Percentiles rank a stretch among this genome's conserved stretches.
Evolutionary conservation across 148 eudicot genomes (phyloP).

Genomic region (Rhododendron ovatum): DNA sequence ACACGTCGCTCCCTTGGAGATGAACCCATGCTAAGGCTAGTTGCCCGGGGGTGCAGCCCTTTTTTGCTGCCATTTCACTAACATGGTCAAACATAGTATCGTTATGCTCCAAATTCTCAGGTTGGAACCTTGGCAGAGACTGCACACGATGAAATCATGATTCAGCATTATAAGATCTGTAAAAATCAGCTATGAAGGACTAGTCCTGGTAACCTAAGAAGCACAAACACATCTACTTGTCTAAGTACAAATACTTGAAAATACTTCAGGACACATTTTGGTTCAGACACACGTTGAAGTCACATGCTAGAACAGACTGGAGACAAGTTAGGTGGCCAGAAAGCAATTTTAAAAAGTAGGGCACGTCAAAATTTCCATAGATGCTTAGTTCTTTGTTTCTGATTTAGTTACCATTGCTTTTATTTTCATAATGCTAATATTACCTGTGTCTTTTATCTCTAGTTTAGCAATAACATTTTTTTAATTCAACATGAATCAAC

Average conservation of each 20-base stretch:
- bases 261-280: background rate
- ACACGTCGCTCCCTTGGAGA: background rate
- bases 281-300: background rate
- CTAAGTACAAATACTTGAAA: background rate
- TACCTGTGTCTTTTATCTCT: background rate
- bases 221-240: background rate
- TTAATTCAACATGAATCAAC: background rate
- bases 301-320: background rate
- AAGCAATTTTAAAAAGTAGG: background rate
- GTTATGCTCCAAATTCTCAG: constrained; percentile 13
- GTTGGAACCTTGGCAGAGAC: background rate
- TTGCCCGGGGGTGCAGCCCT: constrained; percentile 14
- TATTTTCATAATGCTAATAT: background rate
- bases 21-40: constrained; percentile 19
- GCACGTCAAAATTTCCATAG: background rate
- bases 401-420: background rate
- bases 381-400: background rate
- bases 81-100: constrained; percentile 5
- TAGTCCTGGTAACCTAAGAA: background rate
- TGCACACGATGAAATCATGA: background rate
- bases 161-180: background rate
- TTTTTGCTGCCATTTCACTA: constrained; percentile 11
- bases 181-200: background rate
- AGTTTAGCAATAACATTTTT: background rate
- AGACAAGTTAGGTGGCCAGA: background rate